A percentile compares a stretch with the other conserved stretches of the same genome.
Evolutionary conservation across 306 rosid genomes (phyloP).

Genomic region (Astragalus glycyphyllos): DNA sequence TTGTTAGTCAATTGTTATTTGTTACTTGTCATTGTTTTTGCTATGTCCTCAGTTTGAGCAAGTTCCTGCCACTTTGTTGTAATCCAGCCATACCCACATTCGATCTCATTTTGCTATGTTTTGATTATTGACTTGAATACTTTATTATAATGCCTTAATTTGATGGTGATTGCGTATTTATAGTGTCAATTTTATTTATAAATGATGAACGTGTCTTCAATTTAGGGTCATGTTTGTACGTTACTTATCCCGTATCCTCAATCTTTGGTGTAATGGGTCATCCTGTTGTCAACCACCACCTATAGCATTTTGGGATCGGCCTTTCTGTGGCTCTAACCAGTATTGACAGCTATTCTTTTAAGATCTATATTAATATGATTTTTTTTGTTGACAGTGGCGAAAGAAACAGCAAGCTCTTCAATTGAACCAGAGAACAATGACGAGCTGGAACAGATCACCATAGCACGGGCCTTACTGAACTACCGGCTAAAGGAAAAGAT

Average conservation of each 20-base stretch:
- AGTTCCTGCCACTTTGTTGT: background rate
- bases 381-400: slow-evolving; percentile 75
- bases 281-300: background rate
- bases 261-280: background rate
- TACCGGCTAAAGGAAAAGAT: slow-evolving; percentile 86
- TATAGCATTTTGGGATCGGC: background rate
- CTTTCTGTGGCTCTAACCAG: background rate
- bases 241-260: background rate
- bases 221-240: background rate
- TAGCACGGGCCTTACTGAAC: slow-evolving; percentile 82
- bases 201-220: background rate
- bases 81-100: background rate
- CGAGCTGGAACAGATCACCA: slow-evolving; percentile 92
- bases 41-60: background rate
- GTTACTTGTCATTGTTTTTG: background rate
- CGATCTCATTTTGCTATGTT: background rate
- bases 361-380: background rate
- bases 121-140: slow-evolving; percentile 29
- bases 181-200: background rate
- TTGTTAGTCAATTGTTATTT: background rate
- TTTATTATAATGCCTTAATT: background rate
- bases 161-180: background rate
- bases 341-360: background rate
- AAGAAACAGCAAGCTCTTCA: slow-evolving; percentile 86
- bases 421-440: slow-evolving; percentile 86